Base-by-base conservation (phyloP, 495 filamentous ascomycete species). In the Penicillium cataractarum region DNA sequence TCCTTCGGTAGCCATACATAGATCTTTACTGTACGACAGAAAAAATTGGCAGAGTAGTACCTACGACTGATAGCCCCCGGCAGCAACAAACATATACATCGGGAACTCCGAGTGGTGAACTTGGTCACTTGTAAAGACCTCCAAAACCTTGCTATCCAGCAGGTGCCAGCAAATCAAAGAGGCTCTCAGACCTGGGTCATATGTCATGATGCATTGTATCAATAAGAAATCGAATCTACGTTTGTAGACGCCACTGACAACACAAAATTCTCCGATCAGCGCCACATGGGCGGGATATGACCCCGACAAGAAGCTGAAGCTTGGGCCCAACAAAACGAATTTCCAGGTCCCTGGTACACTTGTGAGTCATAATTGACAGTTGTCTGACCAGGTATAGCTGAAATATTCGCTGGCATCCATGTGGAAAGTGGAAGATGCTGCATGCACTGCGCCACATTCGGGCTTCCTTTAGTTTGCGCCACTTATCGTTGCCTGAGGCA, bases 381-480 rank as follows among this genome's bases (percentile, higher is more conserved):
- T 60, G 49, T 53, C 26, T 27, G 58, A 59, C 57, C 46, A 44
- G 24, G 24, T 53, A 53, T 32, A 56, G 54, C 49, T 53, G 49
- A 60, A 32, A 37, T n/a, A n/a, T 27, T 9, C 26, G 27, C 32
- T 39, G 37, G 24, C 46, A 17, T 50, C 46, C 46, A 50, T 60
- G 49, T 40, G 48, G 49, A 26, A 42, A 35, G 50, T 31, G 12
- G 49, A 27, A 26, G 35, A 46, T 54, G 40, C 46, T 60, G 49
- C 58, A 60, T 44, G 58, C 58, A 60, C 58, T 60, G 58, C 58
- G 58, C 57, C 57, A 60, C 58, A 60, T 21, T 46, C 13, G 24
- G 12, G 1, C 12, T 31, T 19, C 22, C 19, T 46, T 4, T 57
- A n/a, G 55, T 15, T 12, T 53, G 48, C 49, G 49, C 58, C 58